phyloP scores from a whole-genome alignment of 2,329 filamentous ascomycete genomes.

The Fusarium humuli region DNA sequence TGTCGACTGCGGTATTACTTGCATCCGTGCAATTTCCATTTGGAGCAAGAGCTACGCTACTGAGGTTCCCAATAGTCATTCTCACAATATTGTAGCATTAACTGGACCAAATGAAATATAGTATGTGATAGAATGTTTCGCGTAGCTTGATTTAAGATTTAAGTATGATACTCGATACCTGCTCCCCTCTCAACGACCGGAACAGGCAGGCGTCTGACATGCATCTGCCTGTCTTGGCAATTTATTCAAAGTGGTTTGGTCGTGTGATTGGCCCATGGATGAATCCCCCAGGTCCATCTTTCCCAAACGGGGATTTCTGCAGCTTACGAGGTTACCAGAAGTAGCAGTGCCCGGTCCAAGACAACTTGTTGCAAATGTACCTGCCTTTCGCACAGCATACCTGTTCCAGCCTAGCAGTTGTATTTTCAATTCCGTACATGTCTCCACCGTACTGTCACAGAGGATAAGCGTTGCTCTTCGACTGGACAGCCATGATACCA shows the following conservation, averaged over 20 bases:
- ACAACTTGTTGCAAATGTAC: too few relatives aligned
- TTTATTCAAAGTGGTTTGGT: background rate
- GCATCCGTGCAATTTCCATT: too few relatives aligned
- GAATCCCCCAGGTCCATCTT: background rate
- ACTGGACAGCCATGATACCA: background rate
- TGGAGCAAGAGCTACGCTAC: too few relatives aligned
- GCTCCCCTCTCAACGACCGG: background rate
- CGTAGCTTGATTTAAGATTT: background rate
- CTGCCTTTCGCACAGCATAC: background rate
- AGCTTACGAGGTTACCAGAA: background rate
- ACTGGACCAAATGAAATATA: background rate
- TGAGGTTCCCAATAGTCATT: background rate
- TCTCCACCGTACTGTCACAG: background rate
- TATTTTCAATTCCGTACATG: background rate
- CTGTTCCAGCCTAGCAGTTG: background rate
- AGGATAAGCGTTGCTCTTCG: background rate
- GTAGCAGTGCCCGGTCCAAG: too few relatives aligned
- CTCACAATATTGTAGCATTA: background rate
- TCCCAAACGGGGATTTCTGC: background rate
- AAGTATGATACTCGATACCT: background rate
- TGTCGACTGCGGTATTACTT: too few relatives aligned
- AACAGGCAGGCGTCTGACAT: background rate
- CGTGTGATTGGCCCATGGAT: too few relatives aligned
- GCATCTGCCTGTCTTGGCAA: background rate
- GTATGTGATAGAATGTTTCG: background rate